phyloP scores from a whole-genome alignment of 108 stramenopile genomes.

The Stephanodiscus triporus region DNA sequence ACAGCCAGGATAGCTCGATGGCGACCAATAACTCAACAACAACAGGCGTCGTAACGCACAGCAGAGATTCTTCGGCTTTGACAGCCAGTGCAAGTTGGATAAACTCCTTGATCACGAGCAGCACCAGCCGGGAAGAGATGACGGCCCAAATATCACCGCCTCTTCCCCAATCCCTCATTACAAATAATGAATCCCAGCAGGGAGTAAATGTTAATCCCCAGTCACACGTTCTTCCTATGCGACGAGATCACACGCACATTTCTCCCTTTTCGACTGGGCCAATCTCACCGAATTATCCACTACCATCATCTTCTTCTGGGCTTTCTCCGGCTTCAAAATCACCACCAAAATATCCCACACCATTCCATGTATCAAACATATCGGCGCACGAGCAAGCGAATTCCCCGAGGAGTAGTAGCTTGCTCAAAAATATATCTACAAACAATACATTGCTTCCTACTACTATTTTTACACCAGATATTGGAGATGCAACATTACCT shows the following conservation, averaged over 20 bases:
- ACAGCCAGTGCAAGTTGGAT: constrained; percentile 19
- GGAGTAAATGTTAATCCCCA: not conserved
- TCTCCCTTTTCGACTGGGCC: constrained; percentile 4
- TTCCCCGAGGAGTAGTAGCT: not conserved
- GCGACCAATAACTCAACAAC: constrained; percentile 29
- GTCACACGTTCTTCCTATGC: constrained; percentile 6
- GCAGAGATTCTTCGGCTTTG: constrained; percentile 40
- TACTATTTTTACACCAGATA: not conserved
- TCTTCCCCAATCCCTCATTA: not conserved
- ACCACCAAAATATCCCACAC: constrained; percentile 6
- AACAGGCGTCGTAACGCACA: constrained; percentile 20
- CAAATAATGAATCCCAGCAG: not conserved
- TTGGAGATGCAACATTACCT: not conserved
- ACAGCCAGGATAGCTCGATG: constrained; percentile 43
- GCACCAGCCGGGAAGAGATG: constrained; percentile 10
- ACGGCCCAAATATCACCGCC: constrained; percentile 1
- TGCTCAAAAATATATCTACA: not conserved
- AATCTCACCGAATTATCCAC: not conserved
- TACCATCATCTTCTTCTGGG: constrained; percentile 15
- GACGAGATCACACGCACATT: not conserved
- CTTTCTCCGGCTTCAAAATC: constrained; percentile 3
- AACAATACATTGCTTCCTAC: not conserved
- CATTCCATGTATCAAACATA: not conserved
- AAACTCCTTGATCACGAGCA: constrained; percentile 8
- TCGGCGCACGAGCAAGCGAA: not conserved